Evolutionary conservation across 306 rosid species (phyloP).

Genomic region (Oxytropis ochrocephala): DNA sequence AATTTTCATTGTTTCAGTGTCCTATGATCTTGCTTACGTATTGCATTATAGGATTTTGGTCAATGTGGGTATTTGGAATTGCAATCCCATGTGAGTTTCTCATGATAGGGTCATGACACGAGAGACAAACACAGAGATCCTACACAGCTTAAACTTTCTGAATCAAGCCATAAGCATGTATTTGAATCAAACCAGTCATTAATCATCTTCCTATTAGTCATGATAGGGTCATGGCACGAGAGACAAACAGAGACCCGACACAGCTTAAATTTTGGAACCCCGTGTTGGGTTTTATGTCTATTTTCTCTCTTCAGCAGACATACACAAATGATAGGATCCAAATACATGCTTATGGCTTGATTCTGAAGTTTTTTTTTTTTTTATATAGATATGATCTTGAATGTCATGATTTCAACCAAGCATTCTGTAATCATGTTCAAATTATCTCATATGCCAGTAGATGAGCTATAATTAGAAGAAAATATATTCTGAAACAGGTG

Average conservation of each 20-base stretch:
- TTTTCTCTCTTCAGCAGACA: neutral
- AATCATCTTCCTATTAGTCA: too few species aligned
- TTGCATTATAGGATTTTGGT: neutral
- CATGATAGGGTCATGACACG: neutral
- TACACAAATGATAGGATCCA: neutral
- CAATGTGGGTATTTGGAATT: neutral
- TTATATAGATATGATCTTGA: neutral
- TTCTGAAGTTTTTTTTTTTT: neutral
- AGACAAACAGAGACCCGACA: neutral
- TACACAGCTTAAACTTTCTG: neutral
- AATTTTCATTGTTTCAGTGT: neutral
- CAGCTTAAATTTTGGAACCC: neutral
- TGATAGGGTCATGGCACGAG: neutral
- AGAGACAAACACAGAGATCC: neutral
- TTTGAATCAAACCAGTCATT: too few species aligned
- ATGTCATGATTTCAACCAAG: neutral
- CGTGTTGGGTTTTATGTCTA: neutral
- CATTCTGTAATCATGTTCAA: neutral
- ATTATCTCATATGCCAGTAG: constrained; percentile 1
- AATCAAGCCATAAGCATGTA: too few species aligned
- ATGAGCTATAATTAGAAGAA: constrained; percentile 16
- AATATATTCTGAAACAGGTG: constrained; percentile 48
- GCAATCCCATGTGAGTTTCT: neutral
- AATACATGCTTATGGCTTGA: neutral
- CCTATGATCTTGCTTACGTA: neutral